Base-by-base conservation (phyloP, 1,284 basidiomycete species). In the Fomitopsis pinicola region DNA sequence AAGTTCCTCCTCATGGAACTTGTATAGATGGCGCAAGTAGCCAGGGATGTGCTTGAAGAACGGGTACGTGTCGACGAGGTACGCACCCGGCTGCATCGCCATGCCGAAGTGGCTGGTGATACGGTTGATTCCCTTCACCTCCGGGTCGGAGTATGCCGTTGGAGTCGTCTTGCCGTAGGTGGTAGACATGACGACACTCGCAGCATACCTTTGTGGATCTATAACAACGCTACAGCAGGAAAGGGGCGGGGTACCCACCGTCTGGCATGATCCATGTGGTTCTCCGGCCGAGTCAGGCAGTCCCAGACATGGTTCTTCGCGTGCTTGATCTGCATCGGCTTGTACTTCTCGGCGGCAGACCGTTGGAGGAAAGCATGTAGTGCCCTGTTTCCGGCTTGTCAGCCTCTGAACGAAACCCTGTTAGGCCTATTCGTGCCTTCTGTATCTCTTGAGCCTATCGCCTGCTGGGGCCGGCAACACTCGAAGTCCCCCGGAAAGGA, bases 131-230 rank as follows among this genome's bases (percentile, higher is more conserved):
- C 79, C 77, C n/a, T 73, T 62, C 1, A 90, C 79, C 42, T 87
- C 84, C 0, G 81, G 82, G 65, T 88, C 87, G 4, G 81, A 74
- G 61, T 80, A 82, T 0, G 73, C 77, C 45, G 80, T 81, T 10
- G 57, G 81, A 68, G 63, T 76, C 42, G 78, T 74, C 62, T 84
- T 85, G 0, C 87, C 88, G 64, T 90, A 90, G 8, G 87, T 83
- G 53, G 89, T 76, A 1, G 81, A 79, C 72, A 90, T 79, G 2
- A 88, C 85, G 0, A 89, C 80, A 0, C 82, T 83, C 0, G 86
- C 82, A 0, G 86, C 82, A 64, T 85, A 89, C 36, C 86, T 88
- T 19, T 28, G 44, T 40, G 12, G 12, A 1, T 10, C 7, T 46
- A 44, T 14, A 19, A 28, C 1, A 1, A 22, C 22, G 2, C 22